phyloP scores from a whole-genome alignment of 73 alveolate genomes.

The Paramecium caudatum region DNA sequence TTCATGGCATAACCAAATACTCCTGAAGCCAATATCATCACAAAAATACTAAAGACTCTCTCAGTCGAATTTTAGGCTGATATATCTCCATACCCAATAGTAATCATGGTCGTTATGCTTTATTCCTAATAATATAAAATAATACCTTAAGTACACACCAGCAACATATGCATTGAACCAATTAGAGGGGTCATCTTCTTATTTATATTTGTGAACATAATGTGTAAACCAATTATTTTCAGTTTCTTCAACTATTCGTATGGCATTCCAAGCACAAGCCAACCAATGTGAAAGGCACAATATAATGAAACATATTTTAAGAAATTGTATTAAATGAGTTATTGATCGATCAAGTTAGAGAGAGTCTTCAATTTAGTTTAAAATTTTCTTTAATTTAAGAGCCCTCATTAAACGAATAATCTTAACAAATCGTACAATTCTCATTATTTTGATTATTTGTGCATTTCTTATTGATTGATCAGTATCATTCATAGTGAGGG shows the following conservation, averaged over 20 bases:
- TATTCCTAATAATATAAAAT: background rate
- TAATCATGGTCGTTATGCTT: conserved; percentile 90
- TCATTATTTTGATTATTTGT: conserved; percentile 7
- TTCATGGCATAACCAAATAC: conserved; percentile 76
- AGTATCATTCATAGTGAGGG: background rate
- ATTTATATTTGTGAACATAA: background rate
- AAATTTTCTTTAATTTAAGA: background rate
- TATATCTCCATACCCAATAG: conserved; percentile 97
- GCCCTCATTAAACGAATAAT: conserved; percentile 38
- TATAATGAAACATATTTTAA: conserved; percentile 25
- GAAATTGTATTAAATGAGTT: background rate
- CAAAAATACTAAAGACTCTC: conserved; percentile 87
- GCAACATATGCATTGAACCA: conserved; percentile 63
- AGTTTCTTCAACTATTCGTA: background rate
- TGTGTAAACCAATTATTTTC: conserved; percentile 17
- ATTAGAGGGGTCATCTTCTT: background rate
- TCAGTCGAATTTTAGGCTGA: conserved; percentile 89
- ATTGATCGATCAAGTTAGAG: conserved; percentile 18
- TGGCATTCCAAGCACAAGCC: conserved; percentile 64
- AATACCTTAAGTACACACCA: conserved; percentile 83
- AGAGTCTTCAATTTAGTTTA: conserved; percentile 50
- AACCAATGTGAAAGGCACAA: conserved; percentile 52
- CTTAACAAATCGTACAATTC: conserved; percentile 17
- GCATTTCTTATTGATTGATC: conserved; percentile 4
- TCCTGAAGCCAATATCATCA: conserved; percentile 83